These are phyloP conservation scores for Tuber indicum DNA, from an alignment of 495 filamentous ascomycete species.

Conservation along the genomic window DNA sequence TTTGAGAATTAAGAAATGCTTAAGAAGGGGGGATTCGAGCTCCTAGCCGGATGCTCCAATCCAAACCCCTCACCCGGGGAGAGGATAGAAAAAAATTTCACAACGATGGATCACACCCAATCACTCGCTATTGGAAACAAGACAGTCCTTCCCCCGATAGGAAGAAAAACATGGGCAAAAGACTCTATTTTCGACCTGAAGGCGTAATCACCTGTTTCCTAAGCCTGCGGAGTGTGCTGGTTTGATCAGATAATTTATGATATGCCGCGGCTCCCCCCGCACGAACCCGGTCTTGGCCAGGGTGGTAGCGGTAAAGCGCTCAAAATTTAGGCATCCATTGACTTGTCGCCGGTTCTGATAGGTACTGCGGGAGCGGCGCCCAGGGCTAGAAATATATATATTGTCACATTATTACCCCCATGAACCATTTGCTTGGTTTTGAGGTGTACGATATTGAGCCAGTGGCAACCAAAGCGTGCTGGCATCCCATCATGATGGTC, in stretches of 20 bases:
- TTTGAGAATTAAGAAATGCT: not conserved
- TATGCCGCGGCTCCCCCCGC: not conserved
- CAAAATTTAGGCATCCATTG: slow-evolving; percentile 2
- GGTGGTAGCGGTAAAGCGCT: not conserved
- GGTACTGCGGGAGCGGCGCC: not conserved
- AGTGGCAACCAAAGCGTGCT: not conserved
- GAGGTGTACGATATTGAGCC: not conserved
- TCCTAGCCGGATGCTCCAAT: not conserved
- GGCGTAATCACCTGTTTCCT: not conserved
- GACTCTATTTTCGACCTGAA: not conserved
- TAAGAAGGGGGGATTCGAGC: not conserved
- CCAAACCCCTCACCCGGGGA: not conserved
- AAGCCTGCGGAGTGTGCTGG: not conserved
- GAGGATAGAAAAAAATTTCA: not conserved
- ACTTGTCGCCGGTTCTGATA: not conserved
- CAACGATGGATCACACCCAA: not conserved
- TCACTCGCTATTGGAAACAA: not conserved
- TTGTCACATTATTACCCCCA: not conserved
- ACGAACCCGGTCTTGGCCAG: not conserved
- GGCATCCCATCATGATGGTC: not conserved
- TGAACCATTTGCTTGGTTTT: not conserved
- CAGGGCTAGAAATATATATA: not conserved
- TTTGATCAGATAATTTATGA: not conserved
- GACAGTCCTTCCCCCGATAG: not conserved
- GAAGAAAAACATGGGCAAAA: not conserved